Evolutionary conservation across 257 asterid species (phyloP).

Genomic region (Solanum pennellii): DNA sequence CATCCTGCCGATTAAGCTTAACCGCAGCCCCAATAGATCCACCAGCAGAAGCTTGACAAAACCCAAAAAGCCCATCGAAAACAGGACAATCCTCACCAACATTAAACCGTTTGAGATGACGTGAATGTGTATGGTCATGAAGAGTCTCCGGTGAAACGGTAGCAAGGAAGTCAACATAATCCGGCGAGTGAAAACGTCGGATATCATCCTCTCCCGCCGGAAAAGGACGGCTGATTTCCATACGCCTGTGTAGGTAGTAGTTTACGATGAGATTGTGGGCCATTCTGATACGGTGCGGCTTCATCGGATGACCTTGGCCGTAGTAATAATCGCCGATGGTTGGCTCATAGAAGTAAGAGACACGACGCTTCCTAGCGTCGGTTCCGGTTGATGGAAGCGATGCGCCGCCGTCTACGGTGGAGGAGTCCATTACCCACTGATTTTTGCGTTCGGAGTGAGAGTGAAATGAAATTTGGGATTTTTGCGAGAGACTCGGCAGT

Average conservation of each 20-base stretch:
- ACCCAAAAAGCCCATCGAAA: conserved; percentile 14
- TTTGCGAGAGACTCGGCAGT: background rate
- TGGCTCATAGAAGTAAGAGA: conserved; percentile 18
- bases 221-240: conserved; percentile 18
- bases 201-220: conserved; percentile 14
- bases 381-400: conserved; percentile 15
- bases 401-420: conserved; percentile 14
- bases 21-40: conserved; percentile 24
- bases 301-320: conserved; percentile 22
- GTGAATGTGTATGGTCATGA: conserved; percentile 18
- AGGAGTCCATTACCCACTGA: conserved; percentile 4
- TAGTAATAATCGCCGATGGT: conserved; percentile 24
- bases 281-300: conserved; percentile 21
- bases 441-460: background rate
- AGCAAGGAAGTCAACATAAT: conserved; percentile 14
- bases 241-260: conserved; percentile 18
- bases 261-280: conserved; percentile 21
- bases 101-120: conserved; percentile 16
- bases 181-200: conserved; percentile 17
- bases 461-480: background rate
- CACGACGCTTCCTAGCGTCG: conserved; percentile 18
- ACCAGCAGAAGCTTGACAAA: conserved; percentile 18
- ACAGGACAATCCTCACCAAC: conserved; percentile 24
- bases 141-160: conserved; percentile 18
- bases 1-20: conserved; percentile 12